Conservation (phyloP, 2,329 filamentous ascomycete genomes). For the Colletotrichum brevisporum region DNA sequence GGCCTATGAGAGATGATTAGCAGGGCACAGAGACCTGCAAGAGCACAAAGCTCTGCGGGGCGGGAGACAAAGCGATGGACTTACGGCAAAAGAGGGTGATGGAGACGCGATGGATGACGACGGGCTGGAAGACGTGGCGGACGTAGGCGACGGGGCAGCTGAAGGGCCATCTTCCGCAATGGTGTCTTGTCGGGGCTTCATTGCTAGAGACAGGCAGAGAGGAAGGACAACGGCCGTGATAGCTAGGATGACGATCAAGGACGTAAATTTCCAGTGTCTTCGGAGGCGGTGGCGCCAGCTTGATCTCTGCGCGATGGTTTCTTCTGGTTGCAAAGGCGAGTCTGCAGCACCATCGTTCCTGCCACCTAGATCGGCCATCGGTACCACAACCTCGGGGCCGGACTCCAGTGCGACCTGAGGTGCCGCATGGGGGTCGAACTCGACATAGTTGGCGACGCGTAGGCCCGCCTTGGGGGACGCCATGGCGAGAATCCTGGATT, state of each 20-base stretch:
- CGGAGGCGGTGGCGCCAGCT: neutral
- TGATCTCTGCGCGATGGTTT: neutral
- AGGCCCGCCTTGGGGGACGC: neutral
- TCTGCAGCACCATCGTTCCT: constrained; percentile 15
- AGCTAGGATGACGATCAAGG: constrained; percentile 43
- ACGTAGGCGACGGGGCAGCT: neutral
- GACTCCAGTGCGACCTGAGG: constrained; percentile 31
- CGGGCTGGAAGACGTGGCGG: neutral
- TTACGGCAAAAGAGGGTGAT: neutral
- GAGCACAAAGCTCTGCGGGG: neutral
- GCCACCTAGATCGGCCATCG: neutral
- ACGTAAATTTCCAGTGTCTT: neutral
- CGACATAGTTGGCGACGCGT: constrained; percentile 12
- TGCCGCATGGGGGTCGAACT: constrained; percentile 27
- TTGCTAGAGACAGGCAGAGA: neutral
- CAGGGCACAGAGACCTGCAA: neutral
- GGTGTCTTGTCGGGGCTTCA: neutral
- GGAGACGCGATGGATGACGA: neutral
- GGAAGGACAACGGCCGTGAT: constrained; percentile 54
- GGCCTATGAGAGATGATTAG: constrained; percentile 10
- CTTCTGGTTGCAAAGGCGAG: neutral
- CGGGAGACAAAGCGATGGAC: neutral
- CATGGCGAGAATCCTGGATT: neutral
- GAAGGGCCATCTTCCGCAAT: neutral
- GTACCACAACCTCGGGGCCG: constrained; percentile 37